Percentiles rank a stretch among this genome's conserved stretches.
Conservation (phyloP, 2,329 filamentous ascomycete species). For the Ascochyta lentis region DNA sequence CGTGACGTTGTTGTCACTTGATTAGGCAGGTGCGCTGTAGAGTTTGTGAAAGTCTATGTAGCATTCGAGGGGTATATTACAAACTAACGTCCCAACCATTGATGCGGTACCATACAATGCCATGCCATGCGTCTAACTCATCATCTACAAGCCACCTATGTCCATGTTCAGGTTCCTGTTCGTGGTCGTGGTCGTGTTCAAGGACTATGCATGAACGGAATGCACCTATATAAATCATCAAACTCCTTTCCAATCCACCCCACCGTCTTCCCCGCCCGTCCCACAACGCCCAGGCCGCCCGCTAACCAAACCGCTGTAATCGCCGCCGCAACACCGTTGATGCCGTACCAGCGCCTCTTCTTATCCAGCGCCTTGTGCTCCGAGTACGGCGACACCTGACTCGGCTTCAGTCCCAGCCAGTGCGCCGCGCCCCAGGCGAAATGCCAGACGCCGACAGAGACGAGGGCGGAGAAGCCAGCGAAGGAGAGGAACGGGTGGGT, state of each 20-base stretch:
- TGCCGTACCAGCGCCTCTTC: slow-evolving; percentile 71
- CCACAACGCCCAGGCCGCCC: slow-evolving; percentile 80
- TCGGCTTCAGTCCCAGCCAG: slow-evolving; percentile 74
- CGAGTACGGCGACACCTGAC: slow-evolving; percentile 58
- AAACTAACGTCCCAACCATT: slow-evolving; percentile 8
- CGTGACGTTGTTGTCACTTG: no score
- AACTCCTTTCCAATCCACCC: slow-evolving; percentile 85
- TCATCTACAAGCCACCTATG: background rate
- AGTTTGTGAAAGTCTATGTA: slow-evolving; percentile 5
- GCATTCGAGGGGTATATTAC: slow-evolving; percentile 33
- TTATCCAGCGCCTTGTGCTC: slow-evolving; percentile 59
- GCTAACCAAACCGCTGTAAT: slow-evolving; percentile 77
- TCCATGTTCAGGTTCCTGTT: no score
- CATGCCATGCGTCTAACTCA: background rate
- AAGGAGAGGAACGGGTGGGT: slow-evolving; percentile 71
- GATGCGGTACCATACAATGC: background rate
- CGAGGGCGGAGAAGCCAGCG: slow-evolving; percentile 71
- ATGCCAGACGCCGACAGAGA: slow-evolving; percentile 74
- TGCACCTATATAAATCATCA: slow-evolving; percentile 71
- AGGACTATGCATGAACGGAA: slow-evolving; percentile 61
- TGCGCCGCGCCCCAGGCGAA: slow-evolving; percentile 85
- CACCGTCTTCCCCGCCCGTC: slow-evolving; percentile 69
- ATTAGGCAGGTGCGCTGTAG: no score
- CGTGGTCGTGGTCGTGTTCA: background rate
- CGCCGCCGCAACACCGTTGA: slow-evolving; percentile 69